Evolutionary conservation across 306 rosid genomes (phyloP).

Genomic region (Astragalus membranaceus): DNA sequence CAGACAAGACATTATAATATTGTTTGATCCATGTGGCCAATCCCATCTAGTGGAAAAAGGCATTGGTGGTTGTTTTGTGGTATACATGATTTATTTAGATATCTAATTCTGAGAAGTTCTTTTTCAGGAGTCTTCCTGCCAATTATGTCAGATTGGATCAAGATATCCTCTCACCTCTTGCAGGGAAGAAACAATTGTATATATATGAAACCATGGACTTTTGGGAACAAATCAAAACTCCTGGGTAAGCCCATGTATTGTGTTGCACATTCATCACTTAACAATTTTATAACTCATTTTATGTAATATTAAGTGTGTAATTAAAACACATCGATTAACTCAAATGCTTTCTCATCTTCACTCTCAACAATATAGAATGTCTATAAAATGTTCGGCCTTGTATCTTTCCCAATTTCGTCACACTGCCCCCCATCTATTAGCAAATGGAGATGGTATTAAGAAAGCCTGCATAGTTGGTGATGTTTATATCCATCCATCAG

Average conservation of each 20-base stretch:
- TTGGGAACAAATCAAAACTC: conserved; percentile 99
- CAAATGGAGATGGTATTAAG: conserved; percentile 61
- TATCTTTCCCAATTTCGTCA: conserved; percentile 79
- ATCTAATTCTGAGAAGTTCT: conserved; percentile 25
- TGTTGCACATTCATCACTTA: neutral
- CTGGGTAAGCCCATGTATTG: conserved; percentile 48
- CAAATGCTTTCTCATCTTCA: neutral
- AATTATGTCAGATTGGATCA: conserved; percentile 91
- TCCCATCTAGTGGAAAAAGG: neutral
- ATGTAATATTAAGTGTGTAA: neutral
- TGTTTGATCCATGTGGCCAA: neutral
- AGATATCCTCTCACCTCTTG: conserved; percentile 93
- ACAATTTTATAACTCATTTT: no score
- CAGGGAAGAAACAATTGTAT: conserved; percentile 86
- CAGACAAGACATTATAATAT: neutral
- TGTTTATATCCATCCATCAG: conserved; percentile 92
- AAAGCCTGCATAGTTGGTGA: conserved; percentile 67
- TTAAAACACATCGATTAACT: neutral
- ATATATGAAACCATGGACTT: conserved; percentile 78
- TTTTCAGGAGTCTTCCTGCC: conserved; percentile 56
- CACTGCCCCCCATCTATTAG: conserved; percentile 65
- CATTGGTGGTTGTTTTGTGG: neutral
- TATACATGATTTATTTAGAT: neutral
- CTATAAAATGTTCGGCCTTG: conserved; percentile 82
- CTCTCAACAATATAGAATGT: conserved; percentile 48